phyloP scores from a whole-genome alignment of 176 grass and related monocot genomes.

The Avena insularis region DNA sequence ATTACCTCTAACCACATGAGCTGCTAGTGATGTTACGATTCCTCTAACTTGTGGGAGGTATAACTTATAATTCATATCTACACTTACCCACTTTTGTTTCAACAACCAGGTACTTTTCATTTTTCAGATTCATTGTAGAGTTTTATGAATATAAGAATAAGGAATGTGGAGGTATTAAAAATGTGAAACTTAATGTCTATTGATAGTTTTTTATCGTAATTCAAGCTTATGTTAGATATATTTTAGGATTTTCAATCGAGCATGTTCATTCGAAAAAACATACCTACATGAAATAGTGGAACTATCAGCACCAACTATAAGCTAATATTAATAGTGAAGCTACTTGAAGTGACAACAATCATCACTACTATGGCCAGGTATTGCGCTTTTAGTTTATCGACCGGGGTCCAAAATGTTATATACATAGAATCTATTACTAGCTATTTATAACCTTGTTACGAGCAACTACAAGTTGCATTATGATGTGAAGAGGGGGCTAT shows the following conservation, averaged over 20 bases:
- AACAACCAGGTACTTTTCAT: no score
- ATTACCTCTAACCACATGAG: no score
- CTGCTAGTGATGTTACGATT: no score
- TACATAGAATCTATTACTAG: no score
- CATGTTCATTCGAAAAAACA: background rate
- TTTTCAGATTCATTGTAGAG: no score
- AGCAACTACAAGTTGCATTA: background rate
- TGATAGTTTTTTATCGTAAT: background rate
- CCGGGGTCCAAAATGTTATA: background rate
- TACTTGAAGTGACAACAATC: background rate
- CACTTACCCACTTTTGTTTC: no score
- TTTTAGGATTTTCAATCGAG: background rate
- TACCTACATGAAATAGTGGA: background rate
- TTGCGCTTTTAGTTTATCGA: background rate
- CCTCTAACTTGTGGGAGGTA: no score
- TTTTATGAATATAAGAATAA: no score
- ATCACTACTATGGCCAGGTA: background rate
- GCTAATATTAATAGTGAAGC: background rate
- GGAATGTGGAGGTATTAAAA: no score
- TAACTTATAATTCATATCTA: no score
- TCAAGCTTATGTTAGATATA: background rate
- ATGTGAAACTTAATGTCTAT: background rate
- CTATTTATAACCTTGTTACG: background rate
- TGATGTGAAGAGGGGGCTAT: no score
- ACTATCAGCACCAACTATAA: background rate